These are phyloP conservation scores for Tuber umbilicatum DNA, from an alignment of 495 filamentous ascomycete species.

Conservation along the genomic window DNA sequence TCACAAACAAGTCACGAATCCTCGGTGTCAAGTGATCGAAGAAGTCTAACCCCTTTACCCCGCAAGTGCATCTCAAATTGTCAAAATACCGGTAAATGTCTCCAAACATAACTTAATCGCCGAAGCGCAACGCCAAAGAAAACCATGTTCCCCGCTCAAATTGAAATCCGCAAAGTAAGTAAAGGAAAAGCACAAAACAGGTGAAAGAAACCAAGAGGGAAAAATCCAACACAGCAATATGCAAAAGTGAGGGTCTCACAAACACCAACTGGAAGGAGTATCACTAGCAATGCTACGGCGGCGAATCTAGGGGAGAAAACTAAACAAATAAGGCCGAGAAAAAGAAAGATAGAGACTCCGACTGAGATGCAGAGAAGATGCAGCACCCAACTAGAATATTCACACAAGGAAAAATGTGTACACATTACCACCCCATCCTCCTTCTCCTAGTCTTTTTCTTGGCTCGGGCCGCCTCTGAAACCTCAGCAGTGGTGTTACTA, in stretches of 20 bases:
- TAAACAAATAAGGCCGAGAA: background rate
- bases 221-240: background rate
- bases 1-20: background rate
- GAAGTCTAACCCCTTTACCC: background rate
- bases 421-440: background rate
- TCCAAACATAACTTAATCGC: background rate
- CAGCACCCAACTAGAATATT: background rate
- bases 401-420: background rate
- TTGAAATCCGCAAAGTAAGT: background rate
- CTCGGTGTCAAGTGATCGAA: background rate
- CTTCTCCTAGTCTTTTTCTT: background rate
- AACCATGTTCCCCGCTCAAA: background rate
- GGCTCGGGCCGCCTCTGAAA: background rate
- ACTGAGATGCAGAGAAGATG: background rate
- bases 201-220: background rate
- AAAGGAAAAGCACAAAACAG: background rate
- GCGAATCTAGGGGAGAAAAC: background rate
- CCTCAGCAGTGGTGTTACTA: background rate
- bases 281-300: background rate
- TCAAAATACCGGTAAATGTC: background rate
- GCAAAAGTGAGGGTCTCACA: background rate
- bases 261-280: background rate
- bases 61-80: background rate
- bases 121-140: background rate
- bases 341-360: background rate